Evolutionary conservation across 331 rosid genomes (phyloP).

Genomic region (Pyrus hybrid): DNA sequence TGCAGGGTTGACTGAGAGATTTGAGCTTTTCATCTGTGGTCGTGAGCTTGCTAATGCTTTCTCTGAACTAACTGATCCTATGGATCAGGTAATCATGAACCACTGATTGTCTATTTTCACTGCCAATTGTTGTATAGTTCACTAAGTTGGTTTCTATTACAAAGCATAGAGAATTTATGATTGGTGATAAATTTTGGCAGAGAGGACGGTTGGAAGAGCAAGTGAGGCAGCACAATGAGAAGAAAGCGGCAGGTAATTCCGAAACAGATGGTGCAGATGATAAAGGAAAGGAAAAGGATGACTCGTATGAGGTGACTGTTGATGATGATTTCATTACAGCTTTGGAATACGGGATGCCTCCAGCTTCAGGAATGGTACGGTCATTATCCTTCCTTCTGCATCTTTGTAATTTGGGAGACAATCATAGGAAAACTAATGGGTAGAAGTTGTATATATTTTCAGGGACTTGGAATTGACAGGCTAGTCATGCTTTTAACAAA

Average conservation of each 20-base stretch:
- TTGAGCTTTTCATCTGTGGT: constrained; percentile 92
- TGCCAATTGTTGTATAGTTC: neutral
- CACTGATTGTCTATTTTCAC: neutral
- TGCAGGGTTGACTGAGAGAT: constrained; percentile 80
- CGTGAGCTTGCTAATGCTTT: constrained; percentile 97
- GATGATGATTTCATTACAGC: constrained; percentile 94
- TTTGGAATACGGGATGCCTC: constrained; percentile 98
- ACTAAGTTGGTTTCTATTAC: neutral
- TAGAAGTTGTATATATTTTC: constrained; percentile 18
- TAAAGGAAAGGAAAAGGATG: constrained; percentile 40
- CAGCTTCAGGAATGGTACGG: constrained; percentile 92
- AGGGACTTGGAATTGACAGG: constrained; percentile 98
- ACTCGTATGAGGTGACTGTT: constrained; percentile 68
- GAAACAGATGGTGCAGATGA: constrained; percentile 15
- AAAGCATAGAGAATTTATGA: constrained; percentile 7
- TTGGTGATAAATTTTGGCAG: constrained; percentile 36
- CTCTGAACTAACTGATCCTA: constrained; percentile 92
- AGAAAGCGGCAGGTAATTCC: constrained; percentile 42
- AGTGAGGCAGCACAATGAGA: constrained; percentile 72
- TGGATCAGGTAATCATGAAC: constrained; percentile 65
- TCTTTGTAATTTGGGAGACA: neutral
- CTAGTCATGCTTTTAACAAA: constrained; percentile 92
- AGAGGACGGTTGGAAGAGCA: constrained; percentile 84
- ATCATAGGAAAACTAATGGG: neutral
- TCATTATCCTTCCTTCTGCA: constrained; percentile 10